Evolutionary conservation across 352 stramenopile genomes (phyloP).

Genomic region (Phytopythium aichiense): DNA sequence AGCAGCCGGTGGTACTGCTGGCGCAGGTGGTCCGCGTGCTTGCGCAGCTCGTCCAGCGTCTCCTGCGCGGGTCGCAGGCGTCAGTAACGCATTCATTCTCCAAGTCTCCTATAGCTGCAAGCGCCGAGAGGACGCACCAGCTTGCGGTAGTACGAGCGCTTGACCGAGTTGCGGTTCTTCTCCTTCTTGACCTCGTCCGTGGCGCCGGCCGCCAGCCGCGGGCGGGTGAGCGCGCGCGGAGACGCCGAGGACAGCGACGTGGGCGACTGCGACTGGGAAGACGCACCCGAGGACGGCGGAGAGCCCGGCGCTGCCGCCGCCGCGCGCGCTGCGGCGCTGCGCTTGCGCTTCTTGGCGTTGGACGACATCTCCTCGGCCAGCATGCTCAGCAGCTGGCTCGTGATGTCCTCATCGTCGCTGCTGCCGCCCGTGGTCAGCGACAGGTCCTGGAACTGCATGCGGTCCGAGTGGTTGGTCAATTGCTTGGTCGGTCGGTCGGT

Average conservation of each 20-base stretch:
- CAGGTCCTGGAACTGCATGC: constrained; percentile 7
- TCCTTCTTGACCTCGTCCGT: constrained; percentile 42
- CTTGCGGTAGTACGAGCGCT: constrained; percentile 51
- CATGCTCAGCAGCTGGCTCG: constrained; percentile 36
- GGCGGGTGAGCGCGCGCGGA: constrained; percentile 17
- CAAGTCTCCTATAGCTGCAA: too few species aligned
- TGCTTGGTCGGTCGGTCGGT: not conserved
- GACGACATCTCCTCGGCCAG: constrained; percentile 36
- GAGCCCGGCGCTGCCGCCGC: constrained; percentile 1
- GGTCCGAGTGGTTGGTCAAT: not conserved
- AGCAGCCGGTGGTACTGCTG: constrained; percentile 46
- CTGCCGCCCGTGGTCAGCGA: constrained; percentile 8
- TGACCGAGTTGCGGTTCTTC: constrained; percentile 56
- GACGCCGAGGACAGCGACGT: constrained; percentile 11
- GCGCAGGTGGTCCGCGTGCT: constrained; percentile 37
- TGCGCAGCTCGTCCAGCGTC: constrained; percentile 37
- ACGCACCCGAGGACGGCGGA: not conserved
- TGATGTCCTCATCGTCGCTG: constrained; percentile 38
- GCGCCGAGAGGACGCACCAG: constrained; percentile 22
- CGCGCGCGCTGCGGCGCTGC: constrained; percentile 19
- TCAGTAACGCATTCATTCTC: not conserved
- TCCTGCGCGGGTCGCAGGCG: constrained; percentile 20
- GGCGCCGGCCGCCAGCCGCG: constrained; percentile 19
- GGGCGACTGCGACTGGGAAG: constrained; percentile 2
- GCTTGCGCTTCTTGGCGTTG: constrained; percentile 36